Evolutionary conservation across 164 flowering plant genomes (phyloP).

Genomic region (Santalum album): DNA sequence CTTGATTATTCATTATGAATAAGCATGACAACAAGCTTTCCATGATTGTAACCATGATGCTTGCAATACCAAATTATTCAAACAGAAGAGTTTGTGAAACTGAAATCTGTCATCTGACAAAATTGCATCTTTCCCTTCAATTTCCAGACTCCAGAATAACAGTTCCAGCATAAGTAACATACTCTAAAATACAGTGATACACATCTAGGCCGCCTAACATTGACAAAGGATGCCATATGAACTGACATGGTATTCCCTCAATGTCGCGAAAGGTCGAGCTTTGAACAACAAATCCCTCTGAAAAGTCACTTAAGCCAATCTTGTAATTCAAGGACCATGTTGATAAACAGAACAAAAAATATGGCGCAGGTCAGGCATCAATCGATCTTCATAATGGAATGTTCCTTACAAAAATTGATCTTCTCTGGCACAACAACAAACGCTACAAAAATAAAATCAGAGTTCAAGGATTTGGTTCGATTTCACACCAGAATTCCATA

Average conservation of each 20-base stretch:
- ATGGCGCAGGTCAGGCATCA: too few species aligned
- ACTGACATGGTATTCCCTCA: too few species aligned
- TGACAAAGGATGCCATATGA: too few species aligned
- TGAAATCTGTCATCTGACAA: neutral
- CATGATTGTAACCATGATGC: neutral
- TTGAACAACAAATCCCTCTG: neutral
- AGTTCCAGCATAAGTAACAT: neutral
- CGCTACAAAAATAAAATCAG: neutral
- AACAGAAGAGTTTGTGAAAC: neutral
- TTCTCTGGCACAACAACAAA: too few species aligned
- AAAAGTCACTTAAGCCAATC: neutral
- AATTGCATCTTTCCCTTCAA: neutral
- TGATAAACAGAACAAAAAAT: neutral
- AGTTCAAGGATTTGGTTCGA: neutral
- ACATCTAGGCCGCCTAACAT: neutral
- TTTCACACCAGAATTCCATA: neutral
- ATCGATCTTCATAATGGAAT: neutral
- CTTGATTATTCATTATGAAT: too few species aligned
- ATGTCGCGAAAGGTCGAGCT: too few species aligned
- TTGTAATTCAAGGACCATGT: neutral
- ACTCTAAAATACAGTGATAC: neutral
- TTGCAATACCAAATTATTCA: neutral
- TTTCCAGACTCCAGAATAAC: neutral
- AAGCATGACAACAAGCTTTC: neutral
- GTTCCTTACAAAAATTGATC: too few species aligned